A percentile compares a stretch with the other conserved stretches of the same genome.
phyloP scores from a whole-genome alignment of 2,329 filamentous ascomycete species.

The Penicillium griseofulvum region DNA sequence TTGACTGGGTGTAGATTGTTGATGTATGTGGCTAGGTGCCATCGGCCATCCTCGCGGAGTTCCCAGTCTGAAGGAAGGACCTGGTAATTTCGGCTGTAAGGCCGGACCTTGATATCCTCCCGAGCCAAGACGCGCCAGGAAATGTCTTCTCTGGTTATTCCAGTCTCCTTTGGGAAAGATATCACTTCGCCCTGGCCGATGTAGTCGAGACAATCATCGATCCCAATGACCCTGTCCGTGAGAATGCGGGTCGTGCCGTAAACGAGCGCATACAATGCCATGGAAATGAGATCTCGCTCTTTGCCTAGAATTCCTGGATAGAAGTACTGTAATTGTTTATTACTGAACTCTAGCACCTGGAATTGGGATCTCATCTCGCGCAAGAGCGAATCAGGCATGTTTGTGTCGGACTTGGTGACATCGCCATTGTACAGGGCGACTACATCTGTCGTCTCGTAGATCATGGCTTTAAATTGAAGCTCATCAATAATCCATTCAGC shows the following conservation, averaged over 20 bases:
- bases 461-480: constrained; percentile 51
- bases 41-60: constrained; percentile 27
- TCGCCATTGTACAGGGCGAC: constrained; percentile 49
- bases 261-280: constrained; percentile 60
- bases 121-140: constrained; percentile 29
- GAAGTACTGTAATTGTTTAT: constrained; percentile 55
- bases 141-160: constrained; percentile 33
- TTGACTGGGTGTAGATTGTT: constrained; percentile 47
- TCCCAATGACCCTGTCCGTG: constrained; percentile 22
- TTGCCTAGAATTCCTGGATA: constrained; percentile 55
- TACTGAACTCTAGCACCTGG: constrained; percentile 51
- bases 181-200: constrained; percentile 27
- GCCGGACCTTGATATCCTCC: constrained; percentile 27
- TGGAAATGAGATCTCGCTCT: constrained; percentile 63
- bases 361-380: constrained; percentile 47
- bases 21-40: constrained; percentile 44
- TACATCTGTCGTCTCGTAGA: constrained; percentile 43
- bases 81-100: constrained; percentile 42
- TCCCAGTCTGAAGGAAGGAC: constrained; percentile 46
- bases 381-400: constrained; percentile 41
- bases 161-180: constrained; percentile 25
- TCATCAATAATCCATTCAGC: constrained; percentile 46
- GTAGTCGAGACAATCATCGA: constrained; percentile 25
- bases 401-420: constrained; percentile 55
- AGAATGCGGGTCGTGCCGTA: constrained; percentile 34